These are phyloP conservation scores for Verticillium alfalfae DNA, from an alignment of 2,329 filamentous ascomycete species.

Conservation along the genomic window DNA sequence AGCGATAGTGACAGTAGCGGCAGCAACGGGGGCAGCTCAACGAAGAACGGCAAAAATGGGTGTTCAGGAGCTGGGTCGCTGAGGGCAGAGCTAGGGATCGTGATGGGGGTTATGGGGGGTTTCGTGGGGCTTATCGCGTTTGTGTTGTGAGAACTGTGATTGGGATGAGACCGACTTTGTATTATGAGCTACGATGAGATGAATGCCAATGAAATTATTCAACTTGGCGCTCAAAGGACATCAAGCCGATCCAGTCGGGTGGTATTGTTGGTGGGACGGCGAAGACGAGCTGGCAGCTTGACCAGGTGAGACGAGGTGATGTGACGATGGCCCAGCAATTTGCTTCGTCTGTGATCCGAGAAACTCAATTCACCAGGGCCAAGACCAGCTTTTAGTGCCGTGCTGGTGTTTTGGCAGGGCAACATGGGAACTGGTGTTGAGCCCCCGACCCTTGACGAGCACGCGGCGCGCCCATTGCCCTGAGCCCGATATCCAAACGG, in stretches of 20 bases:
- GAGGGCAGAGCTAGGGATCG: neutral
- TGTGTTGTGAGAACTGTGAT: neutral
- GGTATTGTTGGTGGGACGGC: neutral
- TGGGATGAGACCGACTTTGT: neutral
- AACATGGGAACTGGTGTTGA: neutral
- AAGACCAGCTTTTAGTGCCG: no score
- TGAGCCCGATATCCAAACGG: neutral
- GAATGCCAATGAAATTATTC: neutral
- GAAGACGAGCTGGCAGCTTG: neutral
- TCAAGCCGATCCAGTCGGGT: neutral
- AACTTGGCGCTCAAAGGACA: no score
- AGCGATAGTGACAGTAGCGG: neutral
- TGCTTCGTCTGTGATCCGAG: neutral
- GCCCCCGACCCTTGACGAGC: neutral
- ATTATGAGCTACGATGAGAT: neutral
- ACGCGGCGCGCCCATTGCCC: neutral
- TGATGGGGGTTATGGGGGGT: neutral
- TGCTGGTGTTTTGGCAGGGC: no score
- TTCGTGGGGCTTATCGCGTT: neutral
- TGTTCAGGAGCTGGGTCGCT: conserved; percentile 3
- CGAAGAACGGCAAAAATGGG: neutral
- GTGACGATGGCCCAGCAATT: neutral
- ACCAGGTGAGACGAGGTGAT: neutral
- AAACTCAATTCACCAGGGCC: neutral
- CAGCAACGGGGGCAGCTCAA: neutral